A percentile compares a stretch with the other conserved stretches of the same genome.
Conservation (phyloP, 108 stramenopile species). For the Licmophora abbreviata region DNA sequence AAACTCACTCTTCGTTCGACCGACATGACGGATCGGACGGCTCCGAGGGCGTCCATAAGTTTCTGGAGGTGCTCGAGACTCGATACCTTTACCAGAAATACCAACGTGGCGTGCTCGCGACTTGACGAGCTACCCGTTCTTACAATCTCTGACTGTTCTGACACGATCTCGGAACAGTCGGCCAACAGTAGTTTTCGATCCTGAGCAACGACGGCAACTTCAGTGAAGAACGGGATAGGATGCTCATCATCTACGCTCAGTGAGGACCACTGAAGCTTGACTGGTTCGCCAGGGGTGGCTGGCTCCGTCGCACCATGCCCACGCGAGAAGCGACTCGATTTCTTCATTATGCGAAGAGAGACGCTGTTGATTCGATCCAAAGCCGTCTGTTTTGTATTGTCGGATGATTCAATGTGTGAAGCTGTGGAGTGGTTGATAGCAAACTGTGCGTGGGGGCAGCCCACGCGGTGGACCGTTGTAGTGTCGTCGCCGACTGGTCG, state of each 20-base stretch:
- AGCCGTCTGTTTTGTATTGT: background rate
- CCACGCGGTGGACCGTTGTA: conserved; percentile 60
- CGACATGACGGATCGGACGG: conserved; percentile 69
- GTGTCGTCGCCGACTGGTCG: conserved; percentile 15
- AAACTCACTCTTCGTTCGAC: conserved; percentile 58
- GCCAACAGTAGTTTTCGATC: conserved; percentile 78
- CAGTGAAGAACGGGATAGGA: conserved; percentile 34
- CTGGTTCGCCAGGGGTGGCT: conserved; percentile 14
- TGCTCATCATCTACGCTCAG: conserved; percentile 14
- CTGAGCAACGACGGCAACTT: conserved; percentile 57
- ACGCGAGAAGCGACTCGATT: conserved; percentile 2
- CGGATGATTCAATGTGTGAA: conserved; percentile 7
- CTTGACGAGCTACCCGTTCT: conserved; percentile 71
- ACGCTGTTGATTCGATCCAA: conserved; percentile 25
- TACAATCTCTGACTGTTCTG: conserved; percentile 63
- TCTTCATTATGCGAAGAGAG: conserved; percentile 6
- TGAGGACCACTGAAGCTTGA: conserved; percentile 41
- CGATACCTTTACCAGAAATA: conserved; percentile 61
- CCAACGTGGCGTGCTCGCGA: conserved; percentile 66
- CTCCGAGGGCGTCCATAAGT: conserved; percentile 65
- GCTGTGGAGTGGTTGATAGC: conserved; percentile 54
- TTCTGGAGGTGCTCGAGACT: conserved; percentile 62
- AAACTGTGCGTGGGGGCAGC: conserved; percentile 62
- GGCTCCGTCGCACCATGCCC: conserved; percentile 1
- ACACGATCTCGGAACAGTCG: conserved; percentile 79